These are phyloP conservation scores for Xylariales sp. DNA, from an alignment of 2,329 filamentous ascomycete species.

Conservation along the genomic window DNA sequence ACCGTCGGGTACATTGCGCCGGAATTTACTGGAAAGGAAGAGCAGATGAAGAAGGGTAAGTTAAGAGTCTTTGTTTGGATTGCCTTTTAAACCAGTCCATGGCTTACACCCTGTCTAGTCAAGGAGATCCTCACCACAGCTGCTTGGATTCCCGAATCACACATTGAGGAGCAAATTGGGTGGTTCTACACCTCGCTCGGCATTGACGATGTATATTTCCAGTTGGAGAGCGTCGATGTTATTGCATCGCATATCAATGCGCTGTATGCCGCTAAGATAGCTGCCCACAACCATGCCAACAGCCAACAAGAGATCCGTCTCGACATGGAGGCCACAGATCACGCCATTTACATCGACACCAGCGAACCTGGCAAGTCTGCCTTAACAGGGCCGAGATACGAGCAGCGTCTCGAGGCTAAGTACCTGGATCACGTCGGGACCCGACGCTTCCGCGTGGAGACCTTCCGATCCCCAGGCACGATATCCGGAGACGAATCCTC, in stretches of 20 bases:
- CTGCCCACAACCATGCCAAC: constrained; percentile 87
- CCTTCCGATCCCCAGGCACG: constrained; percentile 85
- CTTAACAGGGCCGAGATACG: constrained; percentile 80
- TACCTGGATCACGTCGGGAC: constrained; percentile 79
- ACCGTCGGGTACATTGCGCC: constrained; percentile 93
- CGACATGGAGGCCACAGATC: constrained; percentile 91
- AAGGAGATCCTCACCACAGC: constrained; percentile 74
- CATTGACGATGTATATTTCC: constrained; percentile 98
- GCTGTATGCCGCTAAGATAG: constrained; percentile 94
- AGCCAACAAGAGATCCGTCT: constrained; percentile 91
- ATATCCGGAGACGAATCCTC: constrained; percentile 64
- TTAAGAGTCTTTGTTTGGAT: too few relatives aligned
- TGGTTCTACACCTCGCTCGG: constrained; percentile 99
- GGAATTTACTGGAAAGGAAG: constrained; percentile 85
- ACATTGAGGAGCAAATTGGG: constrained; percentile 78
- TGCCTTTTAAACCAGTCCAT: constrained; percentile 25
- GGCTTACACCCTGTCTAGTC: constrained; percentile 37
- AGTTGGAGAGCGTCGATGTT: constrained; percentile 78
- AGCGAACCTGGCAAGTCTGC: constrained; percentile 81
- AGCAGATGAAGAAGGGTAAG: constrained; percentile 81
- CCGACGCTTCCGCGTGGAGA: constrained; percentile 89
- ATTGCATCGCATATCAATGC: constrained; percentile 95
- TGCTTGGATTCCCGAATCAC: constrained; percentile 79
- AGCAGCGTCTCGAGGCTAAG: constrained; percentile 90
- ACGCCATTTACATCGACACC: constrained; percentile 98